phyloP scores from a whole-genome alignment of 1,139 yeast species.

The Hyphopichia khmerensis region DNA sequence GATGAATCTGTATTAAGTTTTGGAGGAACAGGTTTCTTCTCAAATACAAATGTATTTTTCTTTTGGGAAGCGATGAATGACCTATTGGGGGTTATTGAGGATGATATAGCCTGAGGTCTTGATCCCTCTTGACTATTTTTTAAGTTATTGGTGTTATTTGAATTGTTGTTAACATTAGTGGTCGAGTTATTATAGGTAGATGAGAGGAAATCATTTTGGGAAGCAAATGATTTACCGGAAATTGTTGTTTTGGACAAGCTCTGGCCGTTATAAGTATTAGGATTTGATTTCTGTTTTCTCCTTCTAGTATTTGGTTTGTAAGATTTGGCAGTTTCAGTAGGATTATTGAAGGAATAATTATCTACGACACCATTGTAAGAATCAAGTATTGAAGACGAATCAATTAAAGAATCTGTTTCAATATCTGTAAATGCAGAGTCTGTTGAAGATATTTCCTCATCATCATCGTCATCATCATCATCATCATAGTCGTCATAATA shows the following conservation, averaged over 20 bases:
- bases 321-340: constrained; percentile 10
- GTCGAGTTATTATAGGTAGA: constrained; percentile 3
- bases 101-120: neutral
- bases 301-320: constrained; percentile 12
- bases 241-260: constrained; percentile 13
- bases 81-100: constrained; percentile 6
- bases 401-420: constrained; percentile 39
- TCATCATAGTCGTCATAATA: constrained; percentile 11
- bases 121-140: neutral
- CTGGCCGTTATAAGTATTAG: constrained; percentile 18
- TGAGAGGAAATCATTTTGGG: constrained; percentile 6
- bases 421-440: constrained; percentile 49
- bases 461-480: constrained; percentile 20
- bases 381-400: constrained; percentile 30
- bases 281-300: constrained; percentile 17
- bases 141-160: neutral
- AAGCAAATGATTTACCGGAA: constrained; percentile 6
- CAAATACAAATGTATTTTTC: constrained; percentile 1
- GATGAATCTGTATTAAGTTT: constrained; percentile 2
- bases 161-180: neutral
- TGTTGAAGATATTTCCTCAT: constrained; percentile 28
- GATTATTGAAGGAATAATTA: constrained; percentile 16
- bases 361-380: constrained; percentile 20
- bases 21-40: constrained; percentile 9
- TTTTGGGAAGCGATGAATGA: constrained; percentile 8